Conservation (phyloP, 176 grass and related monocot genomes). For the Hordeum vulgare region DNA sequence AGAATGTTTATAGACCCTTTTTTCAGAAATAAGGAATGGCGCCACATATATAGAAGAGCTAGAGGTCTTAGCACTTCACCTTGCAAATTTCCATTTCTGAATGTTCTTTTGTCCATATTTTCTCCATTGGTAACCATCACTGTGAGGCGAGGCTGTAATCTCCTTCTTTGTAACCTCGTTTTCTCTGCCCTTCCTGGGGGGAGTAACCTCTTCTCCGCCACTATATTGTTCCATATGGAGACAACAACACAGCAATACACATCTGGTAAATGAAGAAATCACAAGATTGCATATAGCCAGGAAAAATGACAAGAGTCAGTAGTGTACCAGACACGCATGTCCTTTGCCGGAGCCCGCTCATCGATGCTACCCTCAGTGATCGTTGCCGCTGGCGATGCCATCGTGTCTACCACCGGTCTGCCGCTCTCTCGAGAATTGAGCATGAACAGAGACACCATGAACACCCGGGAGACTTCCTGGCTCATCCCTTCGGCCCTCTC, state of each 20-base stretch:
- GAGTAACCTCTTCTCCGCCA: neutral
- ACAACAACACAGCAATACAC: neutral
- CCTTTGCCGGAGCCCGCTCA: neutral
- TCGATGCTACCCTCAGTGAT: neutral
- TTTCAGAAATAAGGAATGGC: too few species aligned
- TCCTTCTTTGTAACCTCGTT: neutral
- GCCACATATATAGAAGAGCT: neutral
- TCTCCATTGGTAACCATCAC: constrained; percentile 37
- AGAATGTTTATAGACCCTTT: too few species aligned
- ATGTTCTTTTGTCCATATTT: constrained; percentile 60
- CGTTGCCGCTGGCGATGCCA: neutral
- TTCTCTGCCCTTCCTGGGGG: neutral
- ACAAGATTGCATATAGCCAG: neutral
- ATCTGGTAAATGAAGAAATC: neutral
- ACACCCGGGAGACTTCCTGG: constrained; percentile 26
- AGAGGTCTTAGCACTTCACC: neutral
- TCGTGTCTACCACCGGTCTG: neutral
- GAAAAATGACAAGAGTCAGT: neutral
- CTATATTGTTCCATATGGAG: neutral
- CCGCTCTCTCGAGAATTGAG: neutral
- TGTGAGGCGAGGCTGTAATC: constrained; percentile 20
- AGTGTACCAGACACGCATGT: constrained; percentile 2
- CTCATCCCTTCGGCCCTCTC: constrained; percentile 1
- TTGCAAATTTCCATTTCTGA: constrained; percentile 4
- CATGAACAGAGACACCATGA: constrained; percentile 25